Evolutionary conservation across 2,329 filamentous ascomycete species (phyloP).

Genomic region (Fusarium pininemorale): DNA sequence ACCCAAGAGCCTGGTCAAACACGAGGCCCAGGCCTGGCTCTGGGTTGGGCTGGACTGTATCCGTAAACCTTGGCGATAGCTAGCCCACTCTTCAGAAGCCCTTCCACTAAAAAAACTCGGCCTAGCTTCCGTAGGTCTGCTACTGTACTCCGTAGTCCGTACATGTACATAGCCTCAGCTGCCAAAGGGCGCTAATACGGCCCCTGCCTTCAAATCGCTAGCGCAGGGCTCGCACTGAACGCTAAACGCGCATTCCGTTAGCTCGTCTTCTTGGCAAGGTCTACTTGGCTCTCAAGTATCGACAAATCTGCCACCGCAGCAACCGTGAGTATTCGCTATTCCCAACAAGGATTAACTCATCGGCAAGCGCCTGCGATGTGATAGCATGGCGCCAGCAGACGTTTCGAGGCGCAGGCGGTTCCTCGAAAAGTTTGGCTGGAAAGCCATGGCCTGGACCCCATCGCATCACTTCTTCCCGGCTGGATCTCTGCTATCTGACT

Average conservation of each 20-base stretch:
- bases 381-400: constrained; percentile 32
- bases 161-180: neutral
- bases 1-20: constrained; percentile 3
- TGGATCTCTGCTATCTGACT: neutral
- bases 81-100: neutral
- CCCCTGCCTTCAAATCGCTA: constrained; percentile 32
- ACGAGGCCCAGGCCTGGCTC: constrained; percentile 3
- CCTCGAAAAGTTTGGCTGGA: constrained; percentile 15
- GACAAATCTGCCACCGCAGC: constrained; percentile 2
- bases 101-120: neutral
- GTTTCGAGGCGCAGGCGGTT: constrained; percentile 29
- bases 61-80: constrained; percentile 3
- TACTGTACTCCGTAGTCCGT: neutral
- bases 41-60: neutral
- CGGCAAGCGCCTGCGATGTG: constrained; percentile 27
- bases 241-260: constrained; percentile 5
- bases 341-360: constrained; percentile 28
- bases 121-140: neutral
- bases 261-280: neutral
- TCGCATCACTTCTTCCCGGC: constrained; percentile 16
- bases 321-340: constrained; percentile 6
- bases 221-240: constrained; percentile 14
- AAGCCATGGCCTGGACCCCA: constrained; percentile 11
- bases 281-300: constrained; percentile 26
- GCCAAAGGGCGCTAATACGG: constrained; percentile 1